phyloP scores from a whole-genome alignment of 352 stramenopile species.

The Globisporangium splendens region DNA sequence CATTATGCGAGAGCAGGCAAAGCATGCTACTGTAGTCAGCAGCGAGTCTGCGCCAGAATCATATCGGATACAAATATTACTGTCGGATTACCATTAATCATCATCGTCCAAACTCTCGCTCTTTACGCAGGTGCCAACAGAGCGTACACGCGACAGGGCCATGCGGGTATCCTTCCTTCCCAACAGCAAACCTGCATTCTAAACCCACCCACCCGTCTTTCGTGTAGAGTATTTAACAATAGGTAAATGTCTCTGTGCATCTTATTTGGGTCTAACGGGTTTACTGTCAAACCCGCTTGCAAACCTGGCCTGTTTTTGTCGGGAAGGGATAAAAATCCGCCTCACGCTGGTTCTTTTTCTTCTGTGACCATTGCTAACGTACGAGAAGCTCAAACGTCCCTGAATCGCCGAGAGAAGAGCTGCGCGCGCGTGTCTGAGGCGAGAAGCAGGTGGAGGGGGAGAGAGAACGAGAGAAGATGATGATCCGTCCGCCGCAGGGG shows the following conservation, averaged over 20 bases:
- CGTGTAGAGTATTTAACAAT: too few relatives aligned
- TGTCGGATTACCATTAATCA: too few relatives aligned
- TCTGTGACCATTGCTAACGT: neutral
- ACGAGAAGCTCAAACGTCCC: constrained; percentile 2
- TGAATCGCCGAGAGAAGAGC: too few relatives aligned
- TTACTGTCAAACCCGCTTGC: too few relatives aligned
- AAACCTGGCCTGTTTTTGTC: neutral
- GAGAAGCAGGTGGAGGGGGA: neutral
- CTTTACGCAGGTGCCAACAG: neutral
- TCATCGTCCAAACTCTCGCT: too few relatives aligned
- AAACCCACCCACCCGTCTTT: too few relatives aligned
- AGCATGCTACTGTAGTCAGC: neutral
- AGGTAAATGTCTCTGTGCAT: too few relatives aligned
- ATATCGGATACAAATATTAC: neutral
- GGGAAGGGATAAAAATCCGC: constrained; percentile 7
- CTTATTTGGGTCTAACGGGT: too few relatives aligned
- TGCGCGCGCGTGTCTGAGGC: neutral
- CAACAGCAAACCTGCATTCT: too few relatives aligned
- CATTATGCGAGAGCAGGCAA: neutral
- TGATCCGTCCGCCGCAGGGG: constrained; percentile 17
- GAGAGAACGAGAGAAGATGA: constrained; percentile 2
- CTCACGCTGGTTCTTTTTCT: constrained; percentile 9
- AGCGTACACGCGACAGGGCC: constrained; percentile 5
- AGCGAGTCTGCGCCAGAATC: neutral
- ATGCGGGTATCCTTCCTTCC: neutral